Evolutionary conservation across 1,139 yeast genomes (phyloP).

Genomic region (Arxiozyma heterogenica): DNA sequence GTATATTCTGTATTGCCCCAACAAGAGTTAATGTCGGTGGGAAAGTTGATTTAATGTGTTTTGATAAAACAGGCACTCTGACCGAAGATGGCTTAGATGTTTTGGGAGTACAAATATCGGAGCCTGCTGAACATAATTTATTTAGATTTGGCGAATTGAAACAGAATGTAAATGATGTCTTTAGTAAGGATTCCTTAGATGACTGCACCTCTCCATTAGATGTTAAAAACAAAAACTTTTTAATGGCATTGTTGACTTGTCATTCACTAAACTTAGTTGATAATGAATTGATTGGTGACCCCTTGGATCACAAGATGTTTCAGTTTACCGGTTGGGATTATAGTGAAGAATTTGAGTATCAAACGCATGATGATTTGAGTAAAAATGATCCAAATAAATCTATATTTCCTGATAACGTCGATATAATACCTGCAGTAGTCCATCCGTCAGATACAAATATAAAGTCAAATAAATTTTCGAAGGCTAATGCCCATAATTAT

Average conservation of each 20-base stretch:
- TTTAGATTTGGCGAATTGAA: constrained; percentile 44
- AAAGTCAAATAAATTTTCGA: constrained; percentile 23
- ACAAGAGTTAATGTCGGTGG: constrained; percentile 93
- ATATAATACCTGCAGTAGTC: constrained; percentile 41
- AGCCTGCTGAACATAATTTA: constrained; percentile 43
- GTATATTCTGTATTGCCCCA: constrained; percentile 86
- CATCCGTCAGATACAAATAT: constrained; percentile 32
- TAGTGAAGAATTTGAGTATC: constrained; percentile 49
- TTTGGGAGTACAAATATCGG: constrained; percentile 59
- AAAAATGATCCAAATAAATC: constrained; percentile 32
- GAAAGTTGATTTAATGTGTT: constrained; percentile 78
- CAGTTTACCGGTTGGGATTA: constrained; percentile 73
- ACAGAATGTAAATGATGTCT: constrained; percentile 30
- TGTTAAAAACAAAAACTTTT: constrained; percentile 23
- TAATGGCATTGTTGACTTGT: constrained; percentile 65
- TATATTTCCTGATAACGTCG: constrained; percentile 35
- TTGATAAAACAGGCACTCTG: constrained; percentile 94
- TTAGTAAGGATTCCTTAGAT: constrained; percentile 23
- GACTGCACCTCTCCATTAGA: constrained; percentile 26
- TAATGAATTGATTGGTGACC: constrained; percentile 80
- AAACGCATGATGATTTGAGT: constrained; percentile 30
- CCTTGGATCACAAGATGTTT: constrained; percentile 88
- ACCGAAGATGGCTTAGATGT: constrained; percentile 96
- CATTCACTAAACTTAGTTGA: constrained; percentile 80
- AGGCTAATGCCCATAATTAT: constrained; percentile 33